phyloP scores from a whole-genome alignment of 139 green algal genomes.

The Cymbomonas tetramitiformis region DNA sequence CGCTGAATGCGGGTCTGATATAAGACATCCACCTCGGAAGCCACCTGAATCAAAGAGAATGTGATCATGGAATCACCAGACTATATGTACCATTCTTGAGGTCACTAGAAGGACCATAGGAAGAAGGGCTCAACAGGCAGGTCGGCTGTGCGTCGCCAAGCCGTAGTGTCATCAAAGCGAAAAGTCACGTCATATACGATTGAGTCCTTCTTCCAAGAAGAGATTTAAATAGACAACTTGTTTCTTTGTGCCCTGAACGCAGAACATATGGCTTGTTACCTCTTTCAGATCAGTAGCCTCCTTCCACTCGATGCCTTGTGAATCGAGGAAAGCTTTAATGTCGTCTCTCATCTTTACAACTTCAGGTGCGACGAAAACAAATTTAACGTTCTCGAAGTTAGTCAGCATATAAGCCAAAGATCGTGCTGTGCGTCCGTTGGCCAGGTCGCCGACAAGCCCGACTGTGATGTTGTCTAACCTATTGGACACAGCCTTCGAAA shows the following conservation, averaged over 20 bases:
- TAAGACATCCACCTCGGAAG: constrained; percentile 85
- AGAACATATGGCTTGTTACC: constrained; percentile 22
- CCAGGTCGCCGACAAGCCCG: constrained; percentile 86
- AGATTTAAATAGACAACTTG: no score
- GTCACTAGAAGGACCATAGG: no score
- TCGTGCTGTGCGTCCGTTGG: constrained; percentile 83
- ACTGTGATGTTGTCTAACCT: constrained; percentile 51
- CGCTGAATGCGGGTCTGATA: constrained; percentile 97
- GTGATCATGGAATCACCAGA: no score
- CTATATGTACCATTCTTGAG: no score
- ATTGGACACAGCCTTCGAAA: no score
- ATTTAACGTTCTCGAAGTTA: constrained; percentile 72
- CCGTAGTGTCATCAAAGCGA: no score
- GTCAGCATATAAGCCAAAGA: constrained; percentile 74
- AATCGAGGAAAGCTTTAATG: constrained; percentile 74
- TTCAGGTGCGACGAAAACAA: constrained; percentile 90
- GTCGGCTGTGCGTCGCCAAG: no score
- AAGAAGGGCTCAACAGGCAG: no score
- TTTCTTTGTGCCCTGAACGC: no score
- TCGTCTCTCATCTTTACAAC: constrained; percentile 86
- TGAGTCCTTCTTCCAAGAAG: no score
- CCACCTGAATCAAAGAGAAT: constrained; percentile 35
- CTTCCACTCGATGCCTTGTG: constrained; percentile 59
- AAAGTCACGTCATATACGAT: no score
- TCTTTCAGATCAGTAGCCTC: constrained; percentile 56